These are phyloP conservation scores for Lathyrus tuberosus DNA, from an alignment of 306 rosid genomes.

Conservation along the genomic window DNA sequence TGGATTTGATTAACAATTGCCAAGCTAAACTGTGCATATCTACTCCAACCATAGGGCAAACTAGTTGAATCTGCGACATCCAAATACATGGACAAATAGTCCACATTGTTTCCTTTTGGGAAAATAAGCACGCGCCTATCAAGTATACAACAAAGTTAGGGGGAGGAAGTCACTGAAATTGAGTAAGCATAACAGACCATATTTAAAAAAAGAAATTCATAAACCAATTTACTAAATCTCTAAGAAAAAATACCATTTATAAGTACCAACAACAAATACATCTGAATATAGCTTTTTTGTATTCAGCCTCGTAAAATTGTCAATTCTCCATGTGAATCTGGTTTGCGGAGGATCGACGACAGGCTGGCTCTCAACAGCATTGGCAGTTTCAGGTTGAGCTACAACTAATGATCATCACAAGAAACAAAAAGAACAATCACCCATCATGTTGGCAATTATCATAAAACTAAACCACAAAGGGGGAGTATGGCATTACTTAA, in stretches of 20 bases:
- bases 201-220: constrained; percentile 4
- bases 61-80: constrained; percentile 81
- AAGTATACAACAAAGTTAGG: constrained; percentile 22
- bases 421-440: constrained; percentile 23
- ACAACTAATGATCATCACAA: constrained; percentile 41
- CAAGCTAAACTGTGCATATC: constrained; percentile 93
- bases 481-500: constrained; percentile 20
- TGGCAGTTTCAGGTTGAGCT: constrained; percentile 51
- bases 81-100: constrained; percentile 90
- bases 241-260: constrained; percentile 45
- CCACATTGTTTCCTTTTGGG: constrained; percentile 97
- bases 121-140: constrained; percentile 84
- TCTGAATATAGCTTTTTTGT: constrained; percentile 51
- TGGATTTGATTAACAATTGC: constrained; percentile 78
- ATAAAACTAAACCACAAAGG: not conserved
- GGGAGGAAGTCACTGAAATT: constrained; percentile 12
- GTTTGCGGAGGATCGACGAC: constrained; percentile 46
- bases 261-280: constrained; percentile 48
- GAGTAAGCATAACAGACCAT: not conserved
- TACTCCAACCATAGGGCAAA: constrained; percentile 96
- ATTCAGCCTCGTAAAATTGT: constrained; percentile 50
- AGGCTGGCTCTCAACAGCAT: constrained; percentile 51
- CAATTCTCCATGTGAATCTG: constrained; percentile 54
- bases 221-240: constrained; percentile 20
- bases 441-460: constrained; percentile 20